Evolutionary conservation across 306 rosid genomes (phyloP).

Genomic region (Citrullus colocynthis): DNA sequence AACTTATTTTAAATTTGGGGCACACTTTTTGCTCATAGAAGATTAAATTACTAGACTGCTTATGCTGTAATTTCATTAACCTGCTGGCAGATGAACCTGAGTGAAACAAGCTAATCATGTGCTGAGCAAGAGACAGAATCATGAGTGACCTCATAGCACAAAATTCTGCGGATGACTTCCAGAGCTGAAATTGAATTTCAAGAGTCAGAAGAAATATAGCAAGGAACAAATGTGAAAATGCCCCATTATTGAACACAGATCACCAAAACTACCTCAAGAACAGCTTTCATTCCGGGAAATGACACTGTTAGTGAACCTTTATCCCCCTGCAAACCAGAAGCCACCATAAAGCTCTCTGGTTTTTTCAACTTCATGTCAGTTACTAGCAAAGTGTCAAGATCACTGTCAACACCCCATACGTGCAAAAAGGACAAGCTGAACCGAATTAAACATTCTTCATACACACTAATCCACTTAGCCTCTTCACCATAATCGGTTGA

Average conservation of each 20-base stretch:
- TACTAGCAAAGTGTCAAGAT: slow-evolving; percentile 70
- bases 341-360: slow-evolving; percentile 59
- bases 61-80: slow-evolving; percentile 9
- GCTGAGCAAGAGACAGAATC: slow-evolving; percentile 95
- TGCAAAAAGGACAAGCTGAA: slow-evolving; percentile 85
- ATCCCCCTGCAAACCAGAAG: slow-evolving; percentile 88
- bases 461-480: slow-evolving; percentile 38
- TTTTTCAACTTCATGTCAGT: slow-evolving; percentile 72
- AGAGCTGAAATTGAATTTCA: slow-evolving; percentile 69
- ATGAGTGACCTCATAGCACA: slow-evolving; percentile 83
- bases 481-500: slow-evolving; percentile 25
- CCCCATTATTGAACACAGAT: slow-evolving; percentile 20
- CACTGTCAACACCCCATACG: slow-evolving; percentile 61
- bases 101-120: slow-evolving; percentile 74
- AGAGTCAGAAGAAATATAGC: slow-evolving; percentile 30
- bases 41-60: neutral
- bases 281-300: slow-evolving; percentile 65
- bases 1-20: neutral
- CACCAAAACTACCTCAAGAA: slow-evolving; percentile 57
- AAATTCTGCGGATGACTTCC: slow-evolving; percentile 89
- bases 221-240: slow-evolving; percentile 20
- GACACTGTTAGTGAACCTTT: slow-evolving; percentile 82
- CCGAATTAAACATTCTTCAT: slow-evolving; percentile 69
- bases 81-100: slow-evolving; percentile 83
- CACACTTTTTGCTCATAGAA: neutral